These are phyloP conservation scores for Paramyrothecium roridum DNA, from an alignment of 2,329 filamentous ascomycete species.

Conservation along the genomic window DNA sequence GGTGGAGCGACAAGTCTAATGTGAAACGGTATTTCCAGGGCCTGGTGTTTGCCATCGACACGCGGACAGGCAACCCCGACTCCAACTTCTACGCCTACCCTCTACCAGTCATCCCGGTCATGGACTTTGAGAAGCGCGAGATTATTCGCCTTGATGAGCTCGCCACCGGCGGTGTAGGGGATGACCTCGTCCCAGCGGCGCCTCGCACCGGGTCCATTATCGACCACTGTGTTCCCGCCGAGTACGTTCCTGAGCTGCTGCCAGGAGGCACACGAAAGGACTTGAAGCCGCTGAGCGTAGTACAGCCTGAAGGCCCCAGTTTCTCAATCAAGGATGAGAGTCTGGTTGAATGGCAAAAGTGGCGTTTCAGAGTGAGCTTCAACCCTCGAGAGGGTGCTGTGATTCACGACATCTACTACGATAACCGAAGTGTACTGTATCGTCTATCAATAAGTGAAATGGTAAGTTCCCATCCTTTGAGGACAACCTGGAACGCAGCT, in stretches of 20 bases:
- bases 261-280: conserved; percentile 43
- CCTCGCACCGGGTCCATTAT: conserved; percentile 44
- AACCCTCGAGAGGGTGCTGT: conserved; percentile 69
- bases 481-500: not conserved
- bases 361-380: conserved; percentile 67
- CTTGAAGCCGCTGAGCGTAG: conserved; percentile 68
- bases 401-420: conserved; percentile 67
- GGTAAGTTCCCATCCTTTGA: conserved; percentile 31
- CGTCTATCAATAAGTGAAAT: conserved; percentile 67
- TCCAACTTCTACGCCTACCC: conserved; percentile 63
- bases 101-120: conserved; percentile 55
- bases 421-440: conserved; percentile 63
- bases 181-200: conserved; percentile 37
- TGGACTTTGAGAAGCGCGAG: conserved; percentile 53
- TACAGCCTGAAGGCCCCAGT: conserved; percentile 66
- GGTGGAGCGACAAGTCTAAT: conserved; percentile 34
- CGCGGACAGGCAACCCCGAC: conserved; percentile 42
- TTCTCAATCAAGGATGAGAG: conserved; percentile 54
- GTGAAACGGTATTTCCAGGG: conserved; percentile 45
- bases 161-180: conserved; percentile 42
- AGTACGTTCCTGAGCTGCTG: conserved; percentile 51
- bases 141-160: conserved; percentile 57
- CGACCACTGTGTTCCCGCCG: conserved; percentile 27
- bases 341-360: conserved; percentile 61
- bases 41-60: conserved; percentile 44